phyloP scores from a whole-genome alignment of 2,329 filamentous ascomycete species.

The Aspergillus flavus region DNA sequence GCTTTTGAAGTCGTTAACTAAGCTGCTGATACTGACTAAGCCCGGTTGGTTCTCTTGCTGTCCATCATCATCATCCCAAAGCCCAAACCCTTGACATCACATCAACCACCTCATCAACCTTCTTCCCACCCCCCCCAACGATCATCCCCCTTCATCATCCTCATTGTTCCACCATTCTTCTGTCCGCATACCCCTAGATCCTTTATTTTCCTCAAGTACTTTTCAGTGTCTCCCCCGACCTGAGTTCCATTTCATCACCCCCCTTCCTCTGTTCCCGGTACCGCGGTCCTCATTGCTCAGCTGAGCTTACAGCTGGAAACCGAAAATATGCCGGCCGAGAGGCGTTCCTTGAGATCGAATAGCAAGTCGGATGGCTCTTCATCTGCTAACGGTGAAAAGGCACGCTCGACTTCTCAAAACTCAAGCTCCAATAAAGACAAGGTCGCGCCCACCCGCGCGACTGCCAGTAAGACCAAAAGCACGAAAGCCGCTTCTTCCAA shows the following conservation, averaged over 20 bases:
- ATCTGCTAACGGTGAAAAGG: conserved; percentile 51
- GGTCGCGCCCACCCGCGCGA: conserved; percentile 45
- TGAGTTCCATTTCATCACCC: conserved; percentile 18
- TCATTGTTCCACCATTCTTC: conserved; percentile 25
- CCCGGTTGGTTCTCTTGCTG: conserved; percentile 32
- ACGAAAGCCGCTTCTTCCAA: conserved; percentile 41
- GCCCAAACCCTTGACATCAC: conserved; percentile 42
- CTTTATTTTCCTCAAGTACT: conserved; percentile 14
- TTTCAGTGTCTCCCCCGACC: conserved; percentile 17
- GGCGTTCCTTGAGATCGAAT: conserved; percentile 50
- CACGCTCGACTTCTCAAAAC: conserved; percentile 46
- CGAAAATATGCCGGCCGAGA: conserved; percentile 50
- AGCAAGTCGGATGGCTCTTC: conserved; percentile 51
- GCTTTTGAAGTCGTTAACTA: conserved; percentile 16
- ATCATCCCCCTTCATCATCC: conserved; percentile 1
- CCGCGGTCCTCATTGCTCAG: conserved; percentile 31
- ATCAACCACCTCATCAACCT: conserved; percentile 34
- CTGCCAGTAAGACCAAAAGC: conserved; percentile 45
- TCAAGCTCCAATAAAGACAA: conserved; percentile 50
- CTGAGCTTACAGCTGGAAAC: conserved; percentile 35
- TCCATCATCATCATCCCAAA: conserved; percentile 24
- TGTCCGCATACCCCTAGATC: conserved; percentile 13
- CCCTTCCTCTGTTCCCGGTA: conserved; percentile 33
- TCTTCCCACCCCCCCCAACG: conserved; percentile 15
- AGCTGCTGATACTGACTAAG: conserved; percentile 39